These are phyloP conservation scores for Coemansia sp. DNA, from an alignment of 192 early-diverging fungal genomes.

Conservation along the genomic window DNA sequence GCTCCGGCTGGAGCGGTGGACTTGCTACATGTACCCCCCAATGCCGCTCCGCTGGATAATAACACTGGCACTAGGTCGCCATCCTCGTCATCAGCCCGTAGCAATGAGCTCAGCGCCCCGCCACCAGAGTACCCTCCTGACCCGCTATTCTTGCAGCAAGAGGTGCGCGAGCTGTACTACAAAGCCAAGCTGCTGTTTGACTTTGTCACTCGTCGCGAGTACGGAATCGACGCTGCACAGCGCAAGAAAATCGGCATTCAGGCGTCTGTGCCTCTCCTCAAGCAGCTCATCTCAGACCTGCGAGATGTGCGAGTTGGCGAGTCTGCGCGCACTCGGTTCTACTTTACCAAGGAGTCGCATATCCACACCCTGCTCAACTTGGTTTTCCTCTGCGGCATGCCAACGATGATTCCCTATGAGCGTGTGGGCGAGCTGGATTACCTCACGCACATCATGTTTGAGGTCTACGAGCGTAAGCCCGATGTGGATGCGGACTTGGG, in stretches of 20 bases:
- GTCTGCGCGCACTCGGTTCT: slow-evolving; percentile 66
- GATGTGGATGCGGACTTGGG: slow-evolving; percentile 38
- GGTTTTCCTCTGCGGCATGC: slow-evolving; percentile 81
- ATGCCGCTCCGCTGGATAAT: not conserved
- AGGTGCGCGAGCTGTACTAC: slow-evolving; percentile 70
- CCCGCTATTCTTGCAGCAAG: slow-evolving; percentile 50
- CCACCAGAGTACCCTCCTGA: slow-evolving; percentile 45
- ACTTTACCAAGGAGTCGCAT: slow-evolving; percentile 96
- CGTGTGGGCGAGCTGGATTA: slow-evolving; percentile 90
- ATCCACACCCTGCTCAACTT: slow-evolving; percentile 91
- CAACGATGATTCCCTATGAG: slow-evolving; percentile 61
- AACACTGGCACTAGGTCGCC: not conserved
- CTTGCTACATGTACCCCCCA: not conserved
- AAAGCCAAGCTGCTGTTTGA: slow-evolving; percentile 87
- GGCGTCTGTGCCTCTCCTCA: slow-evolving; percentile 72
- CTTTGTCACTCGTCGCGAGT: slow-evolving; percentile 91
- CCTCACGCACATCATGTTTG: slow-evolving; percentile 96
- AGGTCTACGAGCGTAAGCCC: slow-evolving; percentile 84
- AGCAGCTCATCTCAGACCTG: slow-evolving; percentile 76
- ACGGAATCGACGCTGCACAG: slow-evolving; percentile 81
- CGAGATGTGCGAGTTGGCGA: slow-evolving; percentile 13
- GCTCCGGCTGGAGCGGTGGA: not conserved
- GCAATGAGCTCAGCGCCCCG: slow-evolving; percentile 6
- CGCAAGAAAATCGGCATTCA: slow-evolving; percentile 83
- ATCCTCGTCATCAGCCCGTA: not conserved